A percentile compares a stretch with the other conserved stretches of the same genome.
phyloP scores from a whole-genome alignment of 768 basidiomycete species.

The Phylloporus sp. region DNA sequence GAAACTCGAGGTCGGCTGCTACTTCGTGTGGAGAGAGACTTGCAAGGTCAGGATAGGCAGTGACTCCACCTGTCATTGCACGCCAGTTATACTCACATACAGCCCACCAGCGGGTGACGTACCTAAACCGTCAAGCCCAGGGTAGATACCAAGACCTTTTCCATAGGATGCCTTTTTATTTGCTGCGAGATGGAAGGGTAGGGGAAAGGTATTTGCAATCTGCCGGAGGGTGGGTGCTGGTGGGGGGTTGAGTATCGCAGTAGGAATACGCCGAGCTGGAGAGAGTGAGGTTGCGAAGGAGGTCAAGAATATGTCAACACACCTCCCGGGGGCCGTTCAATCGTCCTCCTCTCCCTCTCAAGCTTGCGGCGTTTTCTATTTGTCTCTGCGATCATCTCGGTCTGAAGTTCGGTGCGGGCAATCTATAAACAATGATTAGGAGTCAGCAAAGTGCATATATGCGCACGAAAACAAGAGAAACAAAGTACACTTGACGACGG shows the following conservation, averaged over 20 bases:
- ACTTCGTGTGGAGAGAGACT: slow-evolving; percentile 48
- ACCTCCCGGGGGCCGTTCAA: slow-evolving; percentile 78
- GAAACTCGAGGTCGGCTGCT: slow-evolving; percentile 49
- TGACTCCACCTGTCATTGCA: slow-evolving; percentile 37
- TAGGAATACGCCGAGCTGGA: slow-evolving; percentile 58
- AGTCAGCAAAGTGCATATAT: slow-evolving; percentile 6
- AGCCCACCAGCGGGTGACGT: slow-evolving; percentile 5
- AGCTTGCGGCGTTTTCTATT: slow-evolving; percentile 81
- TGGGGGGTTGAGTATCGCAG: slow-evolving; percentile 46
- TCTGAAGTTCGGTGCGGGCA: slow-evolving; percentile 75
- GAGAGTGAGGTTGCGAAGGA: slow-evolving; percentile 2
- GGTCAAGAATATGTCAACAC: slow-evolving; percentile 21
- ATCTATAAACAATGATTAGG: slow-evolving; percentile 40
- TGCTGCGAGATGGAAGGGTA: slow-evolving; percentile 30
- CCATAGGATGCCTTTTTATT: slow-evolving; percentile 17
- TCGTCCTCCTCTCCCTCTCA: slow-evolving; percentile 77
- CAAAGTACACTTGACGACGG: slow-evolving; percentile 1
- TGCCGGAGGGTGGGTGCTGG: slow-evolving; percentile 63
- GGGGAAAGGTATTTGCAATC: slow-evolving; percentile 58
- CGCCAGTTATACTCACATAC: slow-evolving; percentile 1
- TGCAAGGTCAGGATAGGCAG: slow-evolving; percentile 30
- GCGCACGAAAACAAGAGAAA: neutral
- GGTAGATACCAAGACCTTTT: slow-evolving; percentile 15
- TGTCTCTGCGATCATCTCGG: slow-evolving; percentile 84
- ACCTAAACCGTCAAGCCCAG: slow-evolving; percentile 21